Base-by-base conservation (phyloP, 495 filamentous ascomycete species). In the Sporormia fimetaria region DNA sequence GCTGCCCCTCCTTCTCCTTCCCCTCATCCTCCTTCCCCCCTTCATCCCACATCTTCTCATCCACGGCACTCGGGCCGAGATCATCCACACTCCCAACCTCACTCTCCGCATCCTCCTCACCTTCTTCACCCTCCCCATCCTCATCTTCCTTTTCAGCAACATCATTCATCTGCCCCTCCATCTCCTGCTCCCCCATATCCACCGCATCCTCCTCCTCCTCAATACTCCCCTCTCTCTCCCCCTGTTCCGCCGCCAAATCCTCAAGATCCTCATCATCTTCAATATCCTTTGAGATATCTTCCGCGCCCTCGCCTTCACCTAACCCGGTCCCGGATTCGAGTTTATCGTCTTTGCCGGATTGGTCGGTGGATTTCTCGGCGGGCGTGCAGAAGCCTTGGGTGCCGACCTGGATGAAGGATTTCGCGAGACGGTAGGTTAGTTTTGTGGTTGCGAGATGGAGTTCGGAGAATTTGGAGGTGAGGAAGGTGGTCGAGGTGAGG, bases 11-110 rank as follows among this genome's bases (percentile, higher is more conserved):
- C 37, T 69, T 45, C 18, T 94, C 83, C 51, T 88, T 87, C 37
- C 17, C n/a, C 36, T 85, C 77, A 10, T 79, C 66, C 11, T 86
- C 79, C 34, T 84, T 80, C 12, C 71, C 75, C 29, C 73, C 74
- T 6, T 81, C 87, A 61, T 96, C 86, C 90, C 90, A 98, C 67
- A 95, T 80, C 65, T 95, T 96, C 63, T 98, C 90, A 58, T 98
- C 90, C 1, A 98, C 79, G 11, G 87, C 84, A 12, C 75, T 79
- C 5, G 83, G 77, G 49, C 92, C 87, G 14, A 93, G 66, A 49
- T 87, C 84, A 66, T 94, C 81, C 4, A 98, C 84, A 57, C 82
- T 78, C 4, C 87, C 92, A 6, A 77, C 69, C 63, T 94, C 82
- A 53, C 94, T 87, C 43, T 94, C 86, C 48, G 92, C 75, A 40